Base-by-base conservation (phyloP, 78 protist genomes). In the Dictyostelium intermedium region DNA sequence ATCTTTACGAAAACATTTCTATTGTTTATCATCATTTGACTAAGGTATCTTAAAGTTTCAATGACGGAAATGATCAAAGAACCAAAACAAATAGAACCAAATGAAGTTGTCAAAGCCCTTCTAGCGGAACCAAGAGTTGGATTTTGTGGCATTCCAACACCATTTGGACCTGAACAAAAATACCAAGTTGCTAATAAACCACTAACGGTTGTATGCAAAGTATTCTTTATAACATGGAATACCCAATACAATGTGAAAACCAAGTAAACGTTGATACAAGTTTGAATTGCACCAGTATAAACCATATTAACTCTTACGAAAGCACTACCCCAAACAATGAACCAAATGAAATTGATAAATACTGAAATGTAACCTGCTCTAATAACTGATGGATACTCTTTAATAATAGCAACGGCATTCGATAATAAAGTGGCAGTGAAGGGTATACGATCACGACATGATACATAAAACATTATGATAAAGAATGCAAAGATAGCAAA, bases 31-130 rank as follows among this genome's bases (percentile, higher is more conserved):
- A 81, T 11, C 20, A 34, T 25, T 11, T 86, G 35, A n/a, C 91
- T 82, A 13, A 89, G 20, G n/a, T 77, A 74, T 23, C 96, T 78
- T 23, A 85, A 14, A 3, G 98, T 95, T 86, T 73, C 23, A 8
- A 97, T 20, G 34, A 87, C 5, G 16, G 97, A 81, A 11, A 96
- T 91, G 56, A 97, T 23, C 32, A 97, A 78, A 34, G 95, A 34
- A 50, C 98, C 98, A 20, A 97, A 87, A 83, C 98, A 96, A 60
- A 97, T 95, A 8, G 97, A 63, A 6, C 98, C 98, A 27, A 97
- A 87, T 8, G 96, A 89, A 6, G 91, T 96, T 0, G 97, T 91
- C 2, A 35, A 2, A 20, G 98, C 97, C 23, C 98, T 82, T 53
- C 45, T 35, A 20, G 95, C 39, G 2, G 97, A 20, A 11, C 47